phyloP scores from a whole-genome alignment of 2,329 filamentous ascomycete genomes.

The Aspergillus tamarii region DNA sequence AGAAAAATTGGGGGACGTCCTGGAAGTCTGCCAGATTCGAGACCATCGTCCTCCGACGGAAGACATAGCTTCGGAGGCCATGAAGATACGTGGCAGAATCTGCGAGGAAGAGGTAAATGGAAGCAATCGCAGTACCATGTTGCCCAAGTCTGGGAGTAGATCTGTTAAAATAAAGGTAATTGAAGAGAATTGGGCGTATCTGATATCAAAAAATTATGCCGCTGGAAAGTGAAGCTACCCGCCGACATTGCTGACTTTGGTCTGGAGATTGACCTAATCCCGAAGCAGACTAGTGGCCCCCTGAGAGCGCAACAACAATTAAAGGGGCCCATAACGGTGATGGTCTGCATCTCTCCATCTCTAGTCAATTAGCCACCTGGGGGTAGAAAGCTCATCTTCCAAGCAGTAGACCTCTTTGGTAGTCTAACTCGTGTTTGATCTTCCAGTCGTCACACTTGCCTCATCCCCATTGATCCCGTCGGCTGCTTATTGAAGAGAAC shows the following conservation, averaged over 20 bases:
- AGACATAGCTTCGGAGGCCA: constrained; percentile 20
- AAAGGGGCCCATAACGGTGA: constrained; percentile 25
- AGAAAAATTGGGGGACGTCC: constrained; percentile 50
- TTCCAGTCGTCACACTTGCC: constrained; percentile 27
- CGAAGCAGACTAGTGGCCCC: constrained; percentile 36
- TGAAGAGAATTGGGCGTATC: not conserved
- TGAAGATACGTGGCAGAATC: constrained; percentile 29
- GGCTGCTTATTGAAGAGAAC: constrained; percentile 3
- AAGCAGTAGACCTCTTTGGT: constrained; percentile 14
- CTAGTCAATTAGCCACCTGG: constrained; percentile 17
- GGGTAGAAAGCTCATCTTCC: constrained; percentile 17
- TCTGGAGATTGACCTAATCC: constrained; percentile 36
- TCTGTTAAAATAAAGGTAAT: constrained; percentile 8
- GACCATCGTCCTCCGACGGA: constrained; percentile 29
- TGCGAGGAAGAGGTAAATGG: constrained; percentile 22
- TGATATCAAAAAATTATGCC: not conserved
- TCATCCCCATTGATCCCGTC: constrained; percentile 16
- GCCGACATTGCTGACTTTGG: constrained; percentile 21
- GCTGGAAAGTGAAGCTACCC: constrained; percentile 24
- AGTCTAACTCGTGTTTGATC: constrained; percentile 13
- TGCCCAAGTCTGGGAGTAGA: not conserved
- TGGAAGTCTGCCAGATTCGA: constrained; percentile 46
- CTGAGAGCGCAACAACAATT: constrained; percentile 41
- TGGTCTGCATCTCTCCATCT: constrained; percentile 21
- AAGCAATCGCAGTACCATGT: constrained; percentile 35